A percentile compares a stretch with the other conserved stretches of the same genome.
Evolutionary conservation across 108 stramenopile genomes (phyloP).

Genomic region (Nannochloropsis salina): DNA sequence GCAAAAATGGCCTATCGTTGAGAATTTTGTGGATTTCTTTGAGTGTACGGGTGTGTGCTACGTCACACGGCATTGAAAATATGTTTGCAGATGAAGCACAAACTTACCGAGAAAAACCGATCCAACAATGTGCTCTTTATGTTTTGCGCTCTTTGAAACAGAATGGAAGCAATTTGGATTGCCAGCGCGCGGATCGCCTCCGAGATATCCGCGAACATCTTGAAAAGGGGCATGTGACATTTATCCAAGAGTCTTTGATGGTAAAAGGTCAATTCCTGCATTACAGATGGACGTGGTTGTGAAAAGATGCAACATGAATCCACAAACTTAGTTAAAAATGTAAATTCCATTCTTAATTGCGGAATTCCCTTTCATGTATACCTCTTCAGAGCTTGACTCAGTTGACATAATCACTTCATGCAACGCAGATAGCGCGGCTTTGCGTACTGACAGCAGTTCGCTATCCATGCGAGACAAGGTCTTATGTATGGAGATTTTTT

Average conservation of each 20-base stretch:
- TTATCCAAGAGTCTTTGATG: no score
- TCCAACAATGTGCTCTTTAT: not conserved
- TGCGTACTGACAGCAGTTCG: not conserved
- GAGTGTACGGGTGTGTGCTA: no score
- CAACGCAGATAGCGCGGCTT: not conserved
- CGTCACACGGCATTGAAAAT: no score
- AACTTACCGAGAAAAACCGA: not conserved
- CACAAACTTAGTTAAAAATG: no score
- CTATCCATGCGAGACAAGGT: not conserved
- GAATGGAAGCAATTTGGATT: not conserved
- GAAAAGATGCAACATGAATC: no score
- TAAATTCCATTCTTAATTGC: no score
- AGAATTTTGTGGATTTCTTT: no score
- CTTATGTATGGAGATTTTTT: no score
- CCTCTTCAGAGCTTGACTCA: not conserved
- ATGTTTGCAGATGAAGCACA: not conserved
- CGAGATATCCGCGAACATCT: not conserved
- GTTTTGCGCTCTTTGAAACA: not conserved
- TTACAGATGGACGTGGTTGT: no score
- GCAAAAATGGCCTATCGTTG: not conserved
- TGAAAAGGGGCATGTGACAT: not conserved
- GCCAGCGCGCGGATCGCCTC: not conserved
- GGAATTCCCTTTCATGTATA: not conserved
- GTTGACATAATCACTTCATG: not conserved
- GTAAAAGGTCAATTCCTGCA: no score